These are phyloP conservation scores for Lichtheimia ornata DNA, from an alignment of 371 early-diverging fungal genomes.

Conservation along the genomic window DNA sequence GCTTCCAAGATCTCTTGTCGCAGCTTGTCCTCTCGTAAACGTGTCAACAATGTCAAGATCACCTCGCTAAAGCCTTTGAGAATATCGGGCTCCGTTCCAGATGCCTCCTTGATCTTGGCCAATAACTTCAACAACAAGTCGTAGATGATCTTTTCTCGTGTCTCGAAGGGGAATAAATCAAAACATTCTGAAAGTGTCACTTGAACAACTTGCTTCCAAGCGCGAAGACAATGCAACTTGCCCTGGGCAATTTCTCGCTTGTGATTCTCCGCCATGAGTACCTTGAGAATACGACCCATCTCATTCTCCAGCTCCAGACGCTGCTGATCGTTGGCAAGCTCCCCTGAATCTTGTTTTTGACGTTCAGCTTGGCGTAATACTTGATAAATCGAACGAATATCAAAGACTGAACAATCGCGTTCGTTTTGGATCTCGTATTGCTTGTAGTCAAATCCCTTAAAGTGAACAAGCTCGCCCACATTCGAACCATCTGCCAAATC, in stretches of 20 bases:
- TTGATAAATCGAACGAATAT: constrained; percentile 64
- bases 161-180: constrained; percentile 58
- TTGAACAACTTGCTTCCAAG: constrained; percentile 83
- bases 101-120: constrained; percentile 45
- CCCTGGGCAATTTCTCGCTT: constrained; percentile 63
- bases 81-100: constrained; percentile 42
- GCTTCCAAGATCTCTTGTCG: constrained; percentile 40
- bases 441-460: constrained; percentile 22
- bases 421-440: constrained; percentile 48
- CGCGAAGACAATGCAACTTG: constrained; percentile 62
- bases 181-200: constrained; percentile 70
- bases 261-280: constrained; percentile 66
- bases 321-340: constrained; percentile 38
- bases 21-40: constrained; percentile 29
- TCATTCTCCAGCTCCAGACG: constrained; percentile 48
- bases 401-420: constrained; percentile 62
- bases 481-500: constrained; percentile 17
- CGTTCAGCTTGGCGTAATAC: constrained; percentile 19
- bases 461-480: constrained; percentile 14
- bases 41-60: constrained; percentile 53
- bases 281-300: constrained; percentile 53
- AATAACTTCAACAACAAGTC: constrained; percentile 65
- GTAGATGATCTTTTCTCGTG: constrained; percentile 60
- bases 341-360: constrained; percentile 38
- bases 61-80: constrained; percentile 64